Base-by-base conservation (phyloP, 768 basidiomycete species). In the Fibroporia radiculosa region DNA sequence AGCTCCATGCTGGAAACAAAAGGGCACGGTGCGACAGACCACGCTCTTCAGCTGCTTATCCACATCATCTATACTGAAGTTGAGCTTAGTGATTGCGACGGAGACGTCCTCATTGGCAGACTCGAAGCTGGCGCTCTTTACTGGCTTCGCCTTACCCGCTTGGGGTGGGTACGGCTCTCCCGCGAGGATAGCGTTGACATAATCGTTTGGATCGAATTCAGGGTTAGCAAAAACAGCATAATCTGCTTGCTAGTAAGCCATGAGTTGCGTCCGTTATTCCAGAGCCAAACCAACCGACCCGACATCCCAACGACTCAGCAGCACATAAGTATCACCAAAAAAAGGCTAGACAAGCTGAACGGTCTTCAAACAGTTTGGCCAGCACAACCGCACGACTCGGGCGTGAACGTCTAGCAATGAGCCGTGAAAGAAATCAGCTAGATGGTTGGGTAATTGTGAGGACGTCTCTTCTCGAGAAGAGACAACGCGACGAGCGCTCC, bases 181-280 rank as follows among this genome's bases (percentile, higher is more conserved):
- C 4, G 92, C 84, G 19, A 97, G 74, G 43, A 95, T 76, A 13
- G 89, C 81, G 62, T 93, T 93, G 2, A 93, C 93, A 60, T 93
- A 96, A 32, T 86, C 84, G 57, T 88, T 85, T 13, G 89, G 73
- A 60, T 95, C 84, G 62, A 97, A 98, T 26, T 80, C 72, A 2
- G 78, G 61, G 32, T 66, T 72, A 23, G 86, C 71, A 57, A 96
- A 97, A 36, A 82, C 74, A 13, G 80, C 60, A 57, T 92, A 55
- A 33, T 55, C 53, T 55, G 40, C 19, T n/a, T 23, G 12, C n/a
- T 38, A 23, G 27, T 51, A 25, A 51, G 53, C 32, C 18, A 33
- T 44, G 32, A 44, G 43, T 24, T 24, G 32, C 19, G 20, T 19
- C n/a, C n/a, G 3, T 8, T 24, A 10, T 14, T 0, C 4, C 19